A percentile compares a stretch with the other conserved stretches of the same genome.
Conservation (phyloP, 768 basidiomycete species). For the Lactarius sanguifluus region DNA sequence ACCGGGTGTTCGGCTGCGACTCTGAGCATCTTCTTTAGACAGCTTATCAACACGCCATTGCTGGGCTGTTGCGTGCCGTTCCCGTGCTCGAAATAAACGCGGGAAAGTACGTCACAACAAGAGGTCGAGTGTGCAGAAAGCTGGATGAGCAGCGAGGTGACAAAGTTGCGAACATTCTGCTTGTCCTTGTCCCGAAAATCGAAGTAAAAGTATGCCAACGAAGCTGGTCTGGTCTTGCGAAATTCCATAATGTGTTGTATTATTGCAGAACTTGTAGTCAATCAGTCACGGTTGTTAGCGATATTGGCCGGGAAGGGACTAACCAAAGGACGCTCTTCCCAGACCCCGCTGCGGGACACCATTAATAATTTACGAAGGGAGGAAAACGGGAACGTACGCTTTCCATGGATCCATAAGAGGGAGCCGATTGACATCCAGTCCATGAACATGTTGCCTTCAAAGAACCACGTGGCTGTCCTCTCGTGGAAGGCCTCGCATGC, state of each 20-base stretch:
- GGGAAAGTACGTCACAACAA: not conserved
- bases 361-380: not conserved
- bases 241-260: not conserved
- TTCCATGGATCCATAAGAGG: conserved; percentile 11
- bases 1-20: not conserved
- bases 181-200: not conserved
- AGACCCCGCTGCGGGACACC: not conserved
- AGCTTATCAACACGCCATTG: not conserved
- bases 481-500: not conserved
- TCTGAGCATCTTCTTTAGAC: conserved; percentile 5
- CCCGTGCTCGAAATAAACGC: not conserved
- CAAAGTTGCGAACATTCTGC: not conserved
- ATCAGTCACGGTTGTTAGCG: not conserved
- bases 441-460: not conserved
- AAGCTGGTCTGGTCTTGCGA: not conserved
- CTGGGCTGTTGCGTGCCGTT: not conserved
- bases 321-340: conserved; percentile 2
- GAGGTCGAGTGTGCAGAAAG: not conserved
- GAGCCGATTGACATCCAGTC: conserved; percentile 10
- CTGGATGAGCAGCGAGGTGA: not conserved
- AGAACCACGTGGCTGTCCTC: conserved; percentile 11
- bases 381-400: not conserved
- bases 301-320: not conserved
- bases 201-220: not conserved
- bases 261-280: not conserved